Evolutionary conservation across 768 basidiomycete genomes (phyloP).

Genomic region (Daedaleopsis sinensis): DNA sequence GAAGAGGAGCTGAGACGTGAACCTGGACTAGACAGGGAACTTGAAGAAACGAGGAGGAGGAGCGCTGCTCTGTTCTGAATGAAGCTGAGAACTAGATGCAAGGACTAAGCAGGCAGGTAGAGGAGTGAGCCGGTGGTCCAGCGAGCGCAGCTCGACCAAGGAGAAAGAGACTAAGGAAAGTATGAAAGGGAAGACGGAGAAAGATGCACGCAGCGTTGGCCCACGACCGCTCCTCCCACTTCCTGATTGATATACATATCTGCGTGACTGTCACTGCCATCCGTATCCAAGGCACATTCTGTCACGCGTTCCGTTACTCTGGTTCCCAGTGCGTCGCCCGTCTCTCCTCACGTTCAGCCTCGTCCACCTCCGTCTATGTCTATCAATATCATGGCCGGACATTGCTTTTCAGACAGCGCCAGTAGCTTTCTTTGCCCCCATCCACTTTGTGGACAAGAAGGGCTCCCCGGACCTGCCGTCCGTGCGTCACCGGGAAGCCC

Average conservation of each 20-base stretch:
- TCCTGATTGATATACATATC: slow-evolving; percentile 18
- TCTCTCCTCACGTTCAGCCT: background rate
- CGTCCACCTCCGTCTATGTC: background rate
- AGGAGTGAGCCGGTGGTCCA: slow-evolving; percentile 32
- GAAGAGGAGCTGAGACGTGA: slow-evolving; percentile 21
- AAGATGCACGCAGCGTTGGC: slow-evolving; percentile 25
- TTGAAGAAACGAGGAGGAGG: slow-evolving; percentile 15
- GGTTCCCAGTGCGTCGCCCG: background rate
- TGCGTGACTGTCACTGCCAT: slow-evolving; percentile 21
- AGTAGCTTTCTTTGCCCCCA: background rate
- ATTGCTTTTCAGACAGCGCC: background rate
- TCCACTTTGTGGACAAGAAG: no score
- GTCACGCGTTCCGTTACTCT: background rate
- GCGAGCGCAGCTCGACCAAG: slow-evolving; percentile 46
- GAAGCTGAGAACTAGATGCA: slow-evolving; percentile 32
- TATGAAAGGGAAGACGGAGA: slow-evolving; percentile 14
- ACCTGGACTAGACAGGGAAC: slow-evolving; percentile 15
- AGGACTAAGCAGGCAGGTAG: slow-evolving; percentile 34
- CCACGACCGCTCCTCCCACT: background rate
- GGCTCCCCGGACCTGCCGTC: background rate
- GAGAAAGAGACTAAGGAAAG: slow-evolving; percentile 30
- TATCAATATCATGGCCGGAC: background rate
- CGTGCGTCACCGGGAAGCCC: slow-evolving; percentile 1
- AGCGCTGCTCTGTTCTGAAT: slow-evolving; percentile 25
- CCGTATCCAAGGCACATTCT: slow-evolving; percentile 6